Percentiles rank a stretch among this genome's conserved stretches.
phyloP scores from a whole-genome alignment of 345 rosid genomes.

The Raphanus raphanistrum region DNA sequence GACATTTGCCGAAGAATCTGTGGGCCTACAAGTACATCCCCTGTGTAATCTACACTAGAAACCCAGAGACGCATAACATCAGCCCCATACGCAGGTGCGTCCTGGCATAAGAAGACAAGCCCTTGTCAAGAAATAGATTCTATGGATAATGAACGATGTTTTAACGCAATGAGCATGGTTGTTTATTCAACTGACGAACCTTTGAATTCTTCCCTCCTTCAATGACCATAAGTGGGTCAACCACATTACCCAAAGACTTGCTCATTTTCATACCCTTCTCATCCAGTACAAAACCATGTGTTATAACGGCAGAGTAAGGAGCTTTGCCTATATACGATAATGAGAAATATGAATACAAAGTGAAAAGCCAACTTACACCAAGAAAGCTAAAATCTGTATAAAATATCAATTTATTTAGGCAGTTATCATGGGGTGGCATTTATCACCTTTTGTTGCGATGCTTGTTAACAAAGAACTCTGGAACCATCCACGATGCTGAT shows the following conservation, averaged over 20 bases:
- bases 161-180: conserved; percentile 7
- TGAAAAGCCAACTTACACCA: conserved; percentile 16
- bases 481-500: conserved; percentile 99
- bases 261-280: conserved; percentile 98
- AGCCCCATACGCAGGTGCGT: conserved; percentile 90
- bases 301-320: conserved; percentile 76
- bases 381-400: conserved; percentile 19
- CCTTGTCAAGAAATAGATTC: conserved; percentile 20
- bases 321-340: conserved; percentile 61
- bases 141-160: not conserved
- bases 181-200: conserved; percentile 45
- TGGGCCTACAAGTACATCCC: conserved; percentile 83
- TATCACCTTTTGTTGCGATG: conserved; percentile 80
- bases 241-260: conserved; percentile 92
- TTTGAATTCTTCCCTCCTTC: conserved; percentile 82
- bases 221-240: conserved; percentile 74
- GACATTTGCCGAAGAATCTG: conserved; percentile 88
- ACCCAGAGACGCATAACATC: conserved; percentile 97
- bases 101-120: conserved; percentile 53
- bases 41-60: conserved; percentile 92
- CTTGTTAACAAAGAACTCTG: conserved; percentile 93
- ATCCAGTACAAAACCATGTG: conserved; percentile 97
- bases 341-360: conserved; percentile 23
- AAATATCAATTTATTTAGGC: conserved; percentile 2
- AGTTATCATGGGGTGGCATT: conserved; percentile 12